A percentile compares a stretch with the other conserved stretches of the same genome.
These are phyloP conservation scores for Gnomoniopsis smithogilvyi DNA, from an alignment of 2,329 filamentous ascomycete genomes.

Conservation along the genomic window DNA sequence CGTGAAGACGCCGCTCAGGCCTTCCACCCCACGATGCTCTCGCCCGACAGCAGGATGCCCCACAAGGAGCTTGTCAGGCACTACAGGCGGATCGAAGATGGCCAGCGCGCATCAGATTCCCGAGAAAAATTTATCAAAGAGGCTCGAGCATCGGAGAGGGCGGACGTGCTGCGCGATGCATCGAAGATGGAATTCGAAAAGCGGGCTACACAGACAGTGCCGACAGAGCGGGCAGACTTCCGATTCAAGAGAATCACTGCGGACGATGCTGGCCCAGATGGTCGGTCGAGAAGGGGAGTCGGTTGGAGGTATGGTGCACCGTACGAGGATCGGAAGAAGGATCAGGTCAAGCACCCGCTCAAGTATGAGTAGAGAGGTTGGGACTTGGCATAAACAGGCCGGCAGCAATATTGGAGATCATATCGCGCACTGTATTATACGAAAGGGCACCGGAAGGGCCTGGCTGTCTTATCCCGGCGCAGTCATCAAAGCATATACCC, in stretches of 20 bases:
- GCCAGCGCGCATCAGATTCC: slow-evolving; percentile 33
- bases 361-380: slow-evolving; percentile 39
- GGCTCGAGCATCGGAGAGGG: slow-evolving; percentile 37
- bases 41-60: slow-evolving; percentile 59
- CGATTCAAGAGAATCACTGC: slow-evolving; percentile 58
- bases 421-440: not conserved
- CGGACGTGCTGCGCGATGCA: slow-evolving; percentile 37
- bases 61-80: slow-evolving; percentile 59
- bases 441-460: not conserved
- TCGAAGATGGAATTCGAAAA: slow-evolving; percentile 33
- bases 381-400: not conserved
- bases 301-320: slow-evolving; percentile 66
- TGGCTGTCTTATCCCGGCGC: not conserved
- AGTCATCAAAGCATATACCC: not conserved
- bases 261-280: slow-evolving; percentile 52
- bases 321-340: slow-evolving; percentile 58
- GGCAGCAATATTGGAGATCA: slow-evolving; percentile 28
- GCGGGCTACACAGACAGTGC: slow-evolving; percentile 40
- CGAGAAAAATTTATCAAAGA: slow-evolving; percentile 35
- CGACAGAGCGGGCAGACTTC: slow-evolving; percentile 57
- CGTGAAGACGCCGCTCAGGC: slow-evolving; percentile 63
- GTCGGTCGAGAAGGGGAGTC: slow-evolving; percentile 47
- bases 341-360: slow-evolving; percentile 66
- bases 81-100: slow-evolving; percentile 44
- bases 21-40: slow-evolving; percentile 57